Evolutionary conservation across 306 rosid genomes (phyloP).

Genomic region (barrel medic (Medicago truncatula)): MtrunA17r5.0-ANR NC_053042.1:34775001-34775500

Average conservation of each 20-base stretch:
- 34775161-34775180: background rate
- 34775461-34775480: no score
- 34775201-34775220: background rate
- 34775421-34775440: no score
- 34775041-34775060: background rate
- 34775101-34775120: constrained; percentile 6
- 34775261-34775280: no score
- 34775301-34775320: no score
- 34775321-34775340: no score
- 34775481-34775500: no score
- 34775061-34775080: background rate
- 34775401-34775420: no score
- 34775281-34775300: background rate
- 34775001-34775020: constrained; percentile 66
- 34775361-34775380: no score
- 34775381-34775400: no score
- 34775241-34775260: background rate
- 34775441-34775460: no score
- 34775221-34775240: background rate
- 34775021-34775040: constrained; percentile 49
- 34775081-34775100: constrained; percentile 6
- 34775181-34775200: background rate
- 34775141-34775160: background rate
- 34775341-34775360: no score
- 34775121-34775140: constrained; percentile 20